These are phyloP conservation scores for Dactylorhiza incarnata DNA, from an alignment of 106 monocot species.

Conservation along the genomic window DNA sequence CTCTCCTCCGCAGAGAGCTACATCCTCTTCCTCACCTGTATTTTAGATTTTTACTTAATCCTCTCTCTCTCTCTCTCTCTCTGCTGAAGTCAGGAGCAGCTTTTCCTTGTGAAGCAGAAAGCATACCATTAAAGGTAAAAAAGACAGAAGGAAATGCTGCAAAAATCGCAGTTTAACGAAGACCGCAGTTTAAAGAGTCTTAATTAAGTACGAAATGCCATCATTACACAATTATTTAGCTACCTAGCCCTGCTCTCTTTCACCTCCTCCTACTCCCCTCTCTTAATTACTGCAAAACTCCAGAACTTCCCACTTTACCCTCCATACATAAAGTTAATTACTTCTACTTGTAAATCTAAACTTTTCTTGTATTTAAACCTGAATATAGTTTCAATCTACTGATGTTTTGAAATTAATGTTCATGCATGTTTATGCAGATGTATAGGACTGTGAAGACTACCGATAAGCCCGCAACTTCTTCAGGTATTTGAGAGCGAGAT, in stretches of 20 bases:
- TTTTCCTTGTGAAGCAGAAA: slow-evolving; percentile 40
- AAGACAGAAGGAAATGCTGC: slow-evolving; percentile 13
- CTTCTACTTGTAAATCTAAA: background rate
- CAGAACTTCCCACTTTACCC: too few relatives aligned
- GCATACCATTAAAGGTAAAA: slow-evolving; percentile 31
- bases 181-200: slow-evolving; percentile 7
- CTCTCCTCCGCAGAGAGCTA: background rate
- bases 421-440: slow-evolving; percentile 41
- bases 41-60: too few relatives aligned
- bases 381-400: background rate
- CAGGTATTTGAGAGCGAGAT: slow-evolving; percentile 14
- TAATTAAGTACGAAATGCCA: slow-evolving; percentile 39
- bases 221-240: slow-evolving; percentile 54
- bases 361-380: too few relatives aligned
- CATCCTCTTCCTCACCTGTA: background rate
- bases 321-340: too few relatives aligned
- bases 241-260: background rate
- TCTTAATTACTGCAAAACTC: slow-evolving; percentile 17
- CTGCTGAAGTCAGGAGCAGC: slow-evolving; percentile 22
- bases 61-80: slow-evolving; percentile 5
- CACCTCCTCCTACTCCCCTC: background rate
- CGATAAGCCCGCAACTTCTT: slow-evolving; percentile 47
- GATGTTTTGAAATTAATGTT: background rate
- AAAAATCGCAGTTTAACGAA: slow-evolving; percentile 15
- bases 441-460: slow-evolving; percentile 84